Evolutionary conservation across 495 filamentous ascomycete species (phyloP).

Genomic region (Cercophora newfieldiana): DNA sequence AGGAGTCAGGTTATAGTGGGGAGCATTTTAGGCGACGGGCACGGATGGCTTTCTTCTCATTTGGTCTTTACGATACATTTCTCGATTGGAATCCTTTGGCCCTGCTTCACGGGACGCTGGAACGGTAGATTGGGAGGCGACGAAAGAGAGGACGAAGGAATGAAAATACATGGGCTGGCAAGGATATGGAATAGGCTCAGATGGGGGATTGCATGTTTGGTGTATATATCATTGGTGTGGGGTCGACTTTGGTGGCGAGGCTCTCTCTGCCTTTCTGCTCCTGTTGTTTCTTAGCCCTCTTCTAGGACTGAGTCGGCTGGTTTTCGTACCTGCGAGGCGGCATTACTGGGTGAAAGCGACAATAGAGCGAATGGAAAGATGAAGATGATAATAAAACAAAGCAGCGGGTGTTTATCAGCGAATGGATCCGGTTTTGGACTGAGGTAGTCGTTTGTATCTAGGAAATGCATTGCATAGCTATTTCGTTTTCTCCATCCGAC

Average conservation of each 20-base stretch:
- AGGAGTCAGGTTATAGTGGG: not conserved
- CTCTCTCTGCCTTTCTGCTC: not conserved
- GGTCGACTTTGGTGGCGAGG: not conserved
- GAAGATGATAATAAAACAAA: not conserved
- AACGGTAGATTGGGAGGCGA: not conserved
- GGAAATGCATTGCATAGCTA: not conserved
- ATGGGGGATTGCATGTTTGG: not conserved
- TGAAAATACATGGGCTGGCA: not conserved
- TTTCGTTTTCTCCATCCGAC: not conserved
- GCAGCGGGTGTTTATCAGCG: not conserved
- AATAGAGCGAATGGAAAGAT: constrained; percentile 1
- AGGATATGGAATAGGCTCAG: not conserved
- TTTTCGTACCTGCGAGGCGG: not conserved
- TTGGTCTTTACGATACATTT: not conserved
- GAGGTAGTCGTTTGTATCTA: not conserved
- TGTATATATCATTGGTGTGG: not conserved
- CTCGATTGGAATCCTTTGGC: not conserved
- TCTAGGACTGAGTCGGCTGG: not conserved
- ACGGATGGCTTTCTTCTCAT: not conserved
- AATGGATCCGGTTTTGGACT: not conserved
- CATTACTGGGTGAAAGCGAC: not conserved
- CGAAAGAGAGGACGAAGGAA: not conserved
- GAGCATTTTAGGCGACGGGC: constrained; percentile 9
- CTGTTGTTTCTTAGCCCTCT: not conserved
- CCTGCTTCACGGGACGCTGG: not conserved